These are phyloP conservation scores for Calonectria leucothoes DNA, from an alignment of 2,329 filamentous ascomycete species.

Conservation along the genomic window DNA sequence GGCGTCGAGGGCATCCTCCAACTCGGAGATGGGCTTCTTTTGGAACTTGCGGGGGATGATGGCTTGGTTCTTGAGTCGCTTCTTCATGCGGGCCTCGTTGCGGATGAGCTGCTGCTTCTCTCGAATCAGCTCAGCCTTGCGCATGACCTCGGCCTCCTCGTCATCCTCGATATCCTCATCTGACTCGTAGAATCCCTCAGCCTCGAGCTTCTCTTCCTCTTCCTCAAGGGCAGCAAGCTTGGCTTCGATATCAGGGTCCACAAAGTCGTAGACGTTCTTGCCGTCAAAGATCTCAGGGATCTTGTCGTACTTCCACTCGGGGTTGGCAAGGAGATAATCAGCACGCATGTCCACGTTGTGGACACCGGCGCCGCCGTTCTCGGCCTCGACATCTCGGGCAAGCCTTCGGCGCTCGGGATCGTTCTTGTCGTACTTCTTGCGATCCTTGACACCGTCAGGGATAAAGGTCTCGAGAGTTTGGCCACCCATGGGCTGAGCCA, in stretches of 20 bases:
- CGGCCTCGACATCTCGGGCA: conserved; percentile 88
- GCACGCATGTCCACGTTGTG: conserved; percentile 93
- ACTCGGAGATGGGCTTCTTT: conserved; percentile 85
- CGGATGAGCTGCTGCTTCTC: conserved; percentile 93
- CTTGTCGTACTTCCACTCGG: conserved; percentile 96
- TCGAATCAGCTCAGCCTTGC: conserved; percentile 94
- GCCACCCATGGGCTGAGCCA: conserved; percentile 91
- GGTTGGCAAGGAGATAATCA: conserved; percentile 87
- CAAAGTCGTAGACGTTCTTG: conserved; percentile 97
- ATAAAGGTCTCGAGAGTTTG: conserved; percentile 85
- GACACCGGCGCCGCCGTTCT: conserved; percentile 94
- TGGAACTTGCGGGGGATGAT: conserved; percentile 87
- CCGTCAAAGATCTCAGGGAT: conserved; percentile 95
- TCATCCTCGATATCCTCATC: conserved; percentile 86
- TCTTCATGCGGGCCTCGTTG: conserved; percentile 95
- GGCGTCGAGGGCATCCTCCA: conserved; percentile 86
- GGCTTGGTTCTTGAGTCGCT: conserved; percentile 96
- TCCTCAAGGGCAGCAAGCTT: conserved; percentile 93
- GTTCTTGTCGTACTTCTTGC: conserved; percentile 89
- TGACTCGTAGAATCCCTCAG: conserved; percentile 93
- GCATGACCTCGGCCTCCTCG: conserved; percentile 86
- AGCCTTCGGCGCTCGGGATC: conserved; percentile 87
- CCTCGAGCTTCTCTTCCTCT: conserved; percentile 93
- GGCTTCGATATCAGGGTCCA: conserved; percentile 95
- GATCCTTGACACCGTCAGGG: conserved; percentile 82